These are phyloP conservation scores for Taphrina deformans DNA, from an alignment of 1,139 yeast species.

Conservation along the genomic window DNA sequence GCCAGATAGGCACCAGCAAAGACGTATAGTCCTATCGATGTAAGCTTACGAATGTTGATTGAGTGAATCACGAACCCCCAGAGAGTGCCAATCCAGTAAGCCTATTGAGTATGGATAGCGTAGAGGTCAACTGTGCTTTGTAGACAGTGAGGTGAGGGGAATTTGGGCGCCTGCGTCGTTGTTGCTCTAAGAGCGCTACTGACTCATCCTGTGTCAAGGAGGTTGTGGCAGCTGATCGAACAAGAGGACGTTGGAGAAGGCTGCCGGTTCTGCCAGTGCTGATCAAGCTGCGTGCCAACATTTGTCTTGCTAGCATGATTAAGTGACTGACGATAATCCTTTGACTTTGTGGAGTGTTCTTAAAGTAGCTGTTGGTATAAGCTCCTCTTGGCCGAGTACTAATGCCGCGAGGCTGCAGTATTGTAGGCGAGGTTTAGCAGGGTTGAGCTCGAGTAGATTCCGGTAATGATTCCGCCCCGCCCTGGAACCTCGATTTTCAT, in stretches of 20 bases:
- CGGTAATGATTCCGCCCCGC: too few relatives aligned
- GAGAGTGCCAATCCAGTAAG: conserved; percentile 84
- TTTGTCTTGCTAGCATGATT: neutral
- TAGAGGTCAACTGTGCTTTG: conserved; percentile 84
- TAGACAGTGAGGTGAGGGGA: conserved; percentile 91
- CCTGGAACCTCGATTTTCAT: too few relatives aligned
- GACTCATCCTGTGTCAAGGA: conserved; percentile 64
- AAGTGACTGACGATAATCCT: too few relatives aligned
- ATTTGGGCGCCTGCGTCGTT: conserved; percentile 82
- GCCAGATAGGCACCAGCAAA: conserved; percentile 75
- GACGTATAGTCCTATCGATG: conserved; percentile 54
- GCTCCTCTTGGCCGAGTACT: too few relatives aligned
- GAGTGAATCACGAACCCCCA: conserved; percentile 47
- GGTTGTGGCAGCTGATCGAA: conserved; percentile 47
- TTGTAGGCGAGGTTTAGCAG: too few relatives aligned
- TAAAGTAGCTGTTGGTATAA: too few relatives aligned
- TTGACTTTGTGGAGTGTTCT: too few relatives aligned
- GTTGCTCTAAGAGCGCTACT: conserved; percentile 69
- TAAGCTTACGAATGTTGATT: conserved; percentile 40
- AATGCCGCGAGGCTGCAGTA: too few relatives aligned
- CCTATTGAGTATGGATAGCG: conserved; percentile 80
- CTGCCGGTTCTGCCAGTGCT: neutral
- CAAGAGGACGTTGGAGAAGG: conserved; percentile 14
- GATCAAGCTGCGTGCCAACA: conserved; percentile 9
- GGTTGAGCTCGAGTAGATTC: too few relatives aligned